Conservation (phyloP, 352 stramenopile genomes). For the Phytophthora rubi region DNA sequence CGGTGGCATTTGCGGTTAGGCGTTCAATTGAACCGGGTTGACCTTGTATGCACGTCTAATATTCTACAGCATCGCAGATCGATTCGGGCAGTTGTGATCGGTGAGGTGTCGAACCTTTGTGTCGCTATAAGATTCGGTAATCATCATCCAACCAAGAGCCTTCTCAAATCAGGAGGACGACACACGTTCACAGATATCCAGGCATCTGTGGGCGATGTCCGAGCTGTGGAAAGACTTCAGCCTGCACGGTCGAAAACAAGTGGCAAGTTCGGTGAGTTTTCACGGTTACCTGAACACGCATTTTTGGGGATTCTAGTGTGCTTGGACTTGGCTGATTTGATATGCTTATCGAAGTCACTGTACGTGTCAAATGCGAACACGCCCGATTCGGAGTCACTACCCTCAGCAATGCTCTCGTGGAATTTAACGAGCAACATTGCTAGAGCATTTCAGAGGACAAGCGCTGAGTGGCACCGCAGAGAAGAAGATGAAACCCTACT, state of each 20-base stretch:
- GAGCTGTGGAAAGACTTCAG: constrained; percentile 42
- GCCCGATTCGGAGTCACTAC: constrained; percentile 16
- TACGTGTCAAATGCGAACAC: constrained; percentile 8
- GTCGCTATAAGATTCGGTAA: constrained; percentile 47
- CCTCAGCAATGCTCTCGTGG: constrained; percentile 57
- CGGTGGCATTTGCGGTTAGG: constrained; percentile 42
- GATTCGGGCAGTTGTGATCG: constrained; percentile 16
- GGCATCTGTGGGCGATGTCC: constrained; percentile 39
- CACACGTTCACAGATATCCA: constrained; percentile 50
- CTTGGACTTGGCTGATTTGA: constrained; percentile 48
- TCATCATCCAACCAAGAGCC: constrained; percentile 41
- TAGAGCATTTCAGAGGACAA: constrained; percentile 45
- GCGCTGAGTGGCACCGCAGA: neutral
- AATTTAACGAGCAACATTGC: constrained; percentile 55
- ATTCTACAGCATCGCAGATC: constrained; percentile 20
- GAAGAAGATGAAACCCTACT: constrained; percentile 2
- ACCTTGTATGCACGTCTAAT: constrained; percentile 27
- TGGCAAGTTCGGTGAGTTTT: constrained; percentile 50
- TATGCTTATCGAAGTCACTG: constrained; percentile 34
- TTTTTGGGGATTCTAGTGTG: constrained; percentile 61
- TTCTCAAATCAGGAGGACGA: constrained; percentile 3
- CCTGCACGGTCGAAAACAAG: constrained; percentile 6
- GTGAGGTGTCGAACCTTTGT: constrained; percentile 28
- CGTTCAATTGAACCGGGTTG: constrained; percentile 35
- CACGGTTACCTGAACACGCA: constrained; percentile 39